phyloP scores from a whole-genome alignment of 768 basidiomycete species.

The Boletus rufocinnamomeus region DNA sequence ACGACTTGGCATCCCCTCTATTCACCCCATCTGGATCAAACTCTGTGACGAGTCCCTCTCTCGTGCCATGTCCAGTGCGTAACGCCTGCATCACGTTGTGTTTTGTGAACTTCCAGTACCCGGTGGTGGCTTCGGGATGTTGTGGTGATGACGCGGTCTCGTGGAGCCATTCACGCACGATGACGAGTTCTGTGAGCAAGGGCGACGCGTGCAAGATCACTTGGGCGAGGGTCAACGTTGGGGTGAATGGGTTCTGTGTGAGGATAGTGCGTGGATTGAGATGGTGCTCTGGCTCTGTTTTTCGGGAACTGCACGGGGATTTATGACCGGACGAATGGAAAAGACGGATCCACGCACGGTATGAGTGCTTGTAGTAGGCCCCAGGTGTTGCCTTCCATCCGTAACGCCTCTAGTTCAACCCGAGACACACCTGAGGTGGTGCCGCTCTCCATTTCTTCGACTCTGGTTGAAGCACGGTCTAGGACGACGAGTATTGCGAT shows the following conservation, averaged over 20 bases:
- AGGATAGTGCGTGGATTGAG: conserved; percentile 59
- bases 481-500: background rate
- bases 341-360: conserved; percentile 51
- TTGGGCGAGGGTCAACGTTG: conserved; percentile 73
- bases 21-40: conserved; percentile 84
- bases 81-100: conserved; percentile 66
- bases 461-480: conserved; percentile 36
- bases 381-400: conserved; percentile 84
- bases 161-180: conserved; percentile 88
- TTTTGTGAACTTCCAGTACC: conserved; percentile 85
- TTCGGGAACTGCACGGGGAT: conserved; percentile 54
- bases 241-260: conserved; percentile 77
- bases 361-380: conserved; percentile 73
- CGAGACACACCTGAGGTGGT: conserved; percentile 38
- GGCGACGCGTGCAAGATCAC: conserved; percentile 68
- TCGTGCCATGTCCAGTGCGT: conserved; percentile 46
- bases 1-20: conserved; percentile 53
- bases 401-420: conserved; percentile 62
- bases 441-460: conserved; percentile 52
- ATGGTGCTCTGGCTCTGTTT: conserved; percentile 51
- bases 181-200: conserved; percentile 71
- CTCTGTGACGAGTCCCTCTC: conserved; percentile 57
- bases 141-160: conserved; percentile 65
- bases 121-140: conserved; percentile 72
- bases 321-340: background rate